phyloP scores from a whole-genome alignment of 805 yeast genomes.

The Lachancea cidri region DNA sequence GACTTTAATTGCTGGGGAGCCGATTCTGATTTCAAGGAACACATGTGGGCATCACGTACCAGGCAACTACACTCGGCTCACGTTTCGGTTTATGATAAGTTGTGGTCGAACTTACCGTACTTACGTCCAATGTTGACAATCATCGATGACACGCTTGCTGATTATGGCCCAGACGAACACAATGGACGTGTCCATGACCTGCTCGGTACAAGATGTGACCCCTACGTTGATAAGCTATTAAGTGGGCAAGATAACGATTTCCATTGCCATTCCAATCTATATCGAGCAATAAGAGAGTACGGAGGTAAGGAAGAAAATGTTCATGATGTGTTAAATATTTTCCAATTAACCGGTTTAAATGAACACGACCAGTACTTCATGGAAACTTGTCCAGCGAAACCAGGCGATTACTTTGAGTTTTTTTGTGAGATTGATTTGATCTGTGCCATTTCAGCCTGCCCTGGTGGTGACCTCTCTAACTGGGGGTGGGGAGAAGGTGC shows the following conservation, averaged over 20 bases:
- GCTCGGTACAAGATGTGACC: slow-evolving; percentile 65
- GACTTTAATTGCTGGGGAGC: slow-evolving; percentile 62
- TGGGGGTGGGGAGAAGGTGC: slow-evolving; percentile 65
- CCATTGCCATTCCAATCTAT: slow-evolving; percentile 63
- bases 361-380: slow-evolving; percentile 62
- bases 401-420: slow-evolving; percentile 57
- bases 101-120: slow-evolving; percentile 65
- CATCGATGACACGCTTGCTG: slow-evolving; percentile 50
- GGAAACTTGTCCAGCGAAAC: slow-evolving; percentile 63
- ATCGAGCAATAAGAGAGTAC: slow-evolving; percentile 51
- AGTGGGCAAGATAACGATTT: slow-evolving; percentile 61
- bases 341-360: slow-evolving; percentile 63
- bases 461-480: slow-evolving; percentile 61
- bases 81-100: slow-evolving; percentile 53
- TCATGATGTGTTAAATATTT: slow-evolving; percentile 64
- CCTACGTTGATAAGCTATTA: slow-evolving; percentile 58
- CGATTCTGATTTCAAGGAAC: slow-evolving; percentile 51
- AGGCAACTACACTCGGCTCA: slow-evolving; percentile 62
- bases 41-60: slow-evolving; percentile 67
- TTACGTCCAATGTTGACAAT: slow-evolving; percentile 60
- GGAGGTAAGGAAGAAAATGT: slow-evolving; percentile 64
- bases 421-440: slow-evolving; percentile 62
- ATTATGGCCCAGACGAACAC: slow-evolving; percentile 56
- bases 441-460: slow-evolving; percentile 63
- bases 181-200: slow-evolving; percentile 64